Base-by-base conservation (phyloP, 2,329 filamentous ascomycete species). In the Nannizziopsis barbatae region DNA sequence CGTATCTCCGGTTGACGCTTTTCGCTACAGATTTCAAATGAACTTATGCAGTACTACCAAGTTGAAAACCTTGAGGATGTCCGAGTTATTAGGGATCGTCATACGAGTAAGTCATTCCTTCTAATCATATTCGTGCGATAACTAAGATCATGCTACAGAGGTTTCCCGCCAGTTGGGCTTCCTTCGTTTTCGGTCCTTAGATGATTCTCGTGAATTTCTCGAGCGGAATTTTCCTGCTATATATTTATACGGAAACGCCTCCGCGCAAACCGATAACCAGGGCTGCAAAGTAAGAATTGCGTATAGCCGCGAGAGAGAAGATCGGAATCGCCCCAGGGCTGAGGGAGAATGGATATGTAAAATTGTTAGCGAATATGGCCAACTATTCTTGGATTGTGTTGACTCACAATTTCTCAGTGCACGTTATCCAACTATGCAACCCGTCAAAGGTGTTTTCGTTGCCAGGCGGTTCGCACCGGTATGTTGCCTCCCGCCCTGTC, bases 291-390 rank as follows among this genome's bases (percentile, higher is more conserved):
- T 72, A 46, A 71, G 71, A 55, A 74, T 77, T 58, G 71, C 71
- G 36, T 77, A 69, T 58, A 75, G 73, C 52, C 70, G 72, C 20
- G 75, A 75, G 55, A 67, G 71, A 51, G 74, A 75, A 50, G 73
- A 76, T 45, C 65, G 71, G 53, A 63, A 65, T 50, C 63, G 71
- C 49, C 62, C 66, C 11, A 67, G 67, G 52, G 65, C 67, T 14
- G 74, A 76, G 45, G 71, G 73, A 40, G 76, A 79, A 53, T 79
- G 76, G 76, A 74, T 68, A 36, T 79, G 76, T 56, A 68, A 70
- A 50, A 70, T 72, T 53, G 75, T 77, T 59, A 40, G 61, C 56
- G n/a, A n/a, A 35, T 7, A 20, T 17, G 41, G 38, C 43, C 38
- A 4, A 11, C 22, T 50, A 12, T 46, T 41, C 12, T 44, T 30